These are phyloP conservation scores for Camellia granthamiana DNA, from an alignment of 148 eudicot genomes.

Conservation along the genomic window DNA sequence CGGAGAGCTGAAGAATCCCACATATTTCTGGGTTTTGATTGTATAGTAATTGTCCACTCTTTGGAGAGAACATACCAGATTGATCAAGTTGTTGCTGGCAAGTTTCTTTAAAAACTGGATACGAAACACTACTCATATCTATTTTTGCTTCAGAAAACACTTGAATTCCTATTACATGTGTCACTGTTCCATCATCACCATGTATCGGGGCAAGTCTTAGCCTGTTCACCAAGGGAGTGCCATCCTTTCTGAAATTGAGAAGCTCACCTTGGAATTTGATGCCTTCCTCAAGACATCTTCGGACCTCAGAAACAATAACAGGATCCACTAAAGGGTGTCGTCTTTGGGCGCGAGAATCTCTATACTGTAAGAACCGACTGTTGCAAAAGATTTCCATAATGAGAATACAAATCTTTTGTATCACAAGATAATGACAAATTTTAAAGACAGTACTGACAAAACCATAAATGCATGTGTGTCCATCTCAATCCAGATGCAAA, in stretches of 20 bases:
- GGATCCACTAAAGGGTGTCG: conserved; percentile 91
- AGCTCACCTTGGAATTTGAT: conserved; percentile 84
- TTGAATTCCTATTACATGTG: conserved; percentile 84
- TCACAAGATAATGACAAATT: background rate
- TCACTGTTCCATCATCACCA: conserved; percentile 63
- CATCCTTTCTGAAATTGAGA: conserved; percentile 87
- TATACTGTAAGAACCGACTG: conserved; percentile 85
- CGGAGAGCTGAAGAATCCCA: conserved; percentile 75
- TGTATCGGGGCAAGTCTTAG: conserved; percentile 70
- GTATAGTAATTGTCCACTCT: conserved; percentile 19
- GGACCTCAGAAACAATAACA: conserved; percentile 71
- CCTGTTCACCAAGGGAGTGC: conserved; percentile 72
- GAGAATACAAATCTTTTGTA: background rate
- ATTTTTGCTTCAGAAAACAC: conserved; percentile 67
- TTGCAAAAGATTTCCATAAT: conserved; percentile 19
- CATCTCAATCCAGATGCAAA: too few relatives aligned
- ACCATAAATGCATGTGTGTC: too few relatives aligned
- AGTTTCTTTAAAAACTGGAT: conserved; percentile 72
- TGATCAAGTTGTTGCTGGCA: conserved; percentile 33
- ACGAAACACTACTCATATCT: conserved; percentile 62
- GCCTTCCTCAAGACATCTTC: conserved; percentile 78
- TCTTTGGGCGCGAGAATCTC: conserved; percentile 79
- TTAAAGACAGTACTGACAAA: too few relatives aligned
- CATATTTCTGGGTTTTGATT: conserved; percentile 38
- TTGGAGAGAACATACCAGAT: conserved; percentile 25